phyloP scores from a whole-genome alignment of 371 early-diverging fungal species.

The Mucor mucedo region DNA sequence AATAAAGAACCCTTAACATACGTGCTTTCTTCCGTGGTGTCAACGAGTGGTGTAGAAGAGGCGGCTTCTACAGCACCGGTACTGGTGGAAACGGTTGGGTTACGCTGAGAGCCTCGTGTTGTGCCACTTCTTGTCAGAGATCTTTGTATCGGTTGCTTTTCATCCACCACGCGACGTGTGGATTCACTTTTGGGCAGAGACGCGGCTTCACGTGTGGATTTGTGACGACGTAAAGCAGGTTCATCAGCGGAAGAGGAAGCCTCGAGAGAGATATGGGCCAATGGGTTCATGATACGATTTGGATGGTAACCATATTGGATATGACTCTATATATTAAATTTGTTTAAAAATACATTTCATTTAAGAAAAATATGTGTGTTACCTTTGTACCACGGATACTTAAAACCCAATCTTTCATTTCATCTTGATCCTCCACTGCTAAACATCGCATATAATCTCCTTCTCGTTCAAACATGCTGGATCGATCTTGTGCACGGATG shows the following conservation, averaged over 20 bases:
- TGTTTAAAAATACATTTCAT: not conserved
- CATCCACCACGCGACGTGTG: conserved; percentile 21
- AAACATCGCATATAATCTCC: conserved; percentile 84
- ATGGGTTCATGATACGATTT: conserved; percentile 40
- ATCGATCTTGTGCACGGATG: conserved; percentile 78
- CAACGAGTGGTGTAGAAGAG: no score
- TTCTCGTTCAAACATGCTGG: conserved; percentile 80
- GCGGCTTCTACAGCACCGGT: no score
- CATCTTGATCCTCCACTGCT: conserved; percentile 75
- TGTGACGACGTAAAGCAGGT: conserved; percentile 35
- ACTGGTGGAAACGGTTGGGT: conserved; percentile 14
- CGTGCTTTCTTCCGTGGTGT: conserved; percentile 3
- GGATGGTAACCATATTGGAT: conserved; percentile 47
- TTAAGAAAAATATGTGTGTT: conserved; percentile 18
- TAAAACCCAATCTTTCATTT: conserved; percentile 83
- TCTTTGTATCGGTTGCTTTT: not conserved
- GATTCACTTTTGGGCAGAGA: conserved; percentile 26
- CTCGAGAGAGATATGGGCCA: conserved; percentile 32
- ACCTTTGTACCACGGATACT: conserved; percentile 83
- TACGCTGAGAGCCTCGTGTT: conserved; percentile 29
- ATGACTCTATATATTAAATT: conserved; percentile 29
- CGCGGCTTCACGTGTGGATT: conserved; percentile 40
- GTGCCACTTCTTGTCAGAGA: conserved; percentile 13
- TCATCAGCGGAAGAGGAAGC: conserved; percentile 2
- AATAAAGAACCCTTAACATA: conserved; percentile 44